These are phyloP conservation scores for Salix udensis DNA, from an alignment of 345 rosid species.

Conservation along the genomic window DNA sequence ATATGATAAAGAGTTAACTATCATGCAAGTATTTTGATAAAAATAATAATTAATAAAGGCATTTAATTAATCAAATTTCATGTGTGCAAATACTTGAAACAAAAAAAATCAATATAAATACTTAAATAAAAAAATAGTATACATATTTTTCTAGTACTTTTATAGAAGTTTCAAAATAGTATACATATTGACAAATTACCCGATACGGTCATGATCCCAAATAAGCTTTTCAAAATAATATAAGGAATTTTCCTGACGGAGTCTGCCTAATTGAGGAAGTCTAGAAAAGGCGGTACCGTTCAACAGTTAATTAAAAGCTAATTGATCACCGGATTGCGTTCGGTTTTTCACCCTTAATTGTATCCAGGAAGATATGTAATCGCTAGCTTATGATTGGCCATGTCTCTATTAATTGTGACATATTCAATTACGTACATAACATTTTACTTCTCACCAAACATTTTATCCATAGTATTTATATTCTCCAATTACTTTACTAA, in stretches of 20 bases:
- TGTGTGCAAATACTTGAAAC: no score
- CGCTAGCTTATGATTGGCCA: no score
- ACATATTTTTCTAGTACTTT: no score
- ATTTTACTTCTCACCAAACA: background rate
- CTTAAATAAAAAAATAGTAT: no score
- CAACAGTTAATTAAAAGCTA: slow-evolving; percentile 23
- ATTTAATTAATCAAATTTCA: no score
- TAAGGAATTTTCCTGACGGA: background rate
- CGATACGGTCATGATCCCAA: no score
- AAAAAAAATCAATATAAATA: no score
- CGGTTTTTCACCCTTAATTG: background rate
- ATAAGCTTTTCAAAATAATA: background rate
- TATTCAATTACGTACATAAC: no score
- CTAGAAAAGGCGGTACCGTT: background rate
- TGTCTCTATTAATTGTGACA: background rate
- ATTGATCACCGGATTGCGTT: slow-evolving; percentile 18
- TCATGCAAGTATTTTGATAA: no score
- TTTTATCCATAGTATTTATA: background rate
- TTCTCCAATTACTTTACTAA: background rate
- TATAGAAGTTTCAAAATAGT: no score
- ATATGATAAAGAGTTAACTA: no score
- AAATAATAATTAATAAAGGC: no score
- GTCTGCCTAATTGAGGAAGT: background rate
- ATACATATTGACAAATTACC: background rate
- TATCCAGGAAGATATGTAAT: background rate